Base-by-base conservation (phyloP, 169 alveolate species). In the Eimeria praecox region DNA sequence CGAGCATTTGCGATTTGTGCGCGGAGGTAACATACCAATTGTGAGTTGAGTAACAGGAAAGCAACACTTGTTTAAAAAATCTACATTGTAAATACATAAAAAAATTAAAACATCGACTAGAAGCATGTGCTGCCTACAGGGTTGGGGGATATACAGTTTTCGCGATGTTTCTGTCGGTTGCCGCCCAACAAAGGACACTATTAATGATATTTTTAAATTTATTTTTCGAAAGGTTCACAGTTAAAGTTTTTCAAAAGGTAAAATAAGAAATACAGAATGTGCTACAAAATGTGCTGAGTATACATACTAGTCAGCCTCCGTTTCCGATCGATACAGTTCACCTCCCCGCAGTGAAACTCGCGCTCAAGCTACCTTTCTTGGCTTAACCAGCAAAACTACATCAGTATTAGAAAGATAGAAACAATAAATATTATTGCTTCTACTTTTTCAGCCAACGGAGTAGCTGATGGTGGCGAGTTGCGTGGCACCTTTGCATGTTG, bases 291-390 rank as follows among this genome's bases (percentile, higher is more conserved):
- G 46, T 33, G 14, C 14, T 69, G 33, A 33, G n/a, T 33, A 69
- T 69, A 2, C 78, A 2, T 69, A 69, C 78, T 8, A 33, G 46
- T 69, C 78, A 69, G 78, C 46, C 14, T 12, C 46, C 33, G 78
- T 69, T 69, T 16, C 78, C 78, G 78, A 22, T 75, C 86, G 86
- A 75, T 75, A 44, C 86, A 42, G 38, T 38, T 75, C 86, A 18
- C 40, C 62, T 73, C 86, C 86, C 86, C 86, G 86, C 86, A 75
- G 62, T 3, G 59, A 69, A 69, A 69, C 46, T 1, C 33, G 14
- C 6, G 33, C 78, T 33, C 46, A 33, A 69, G 78, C 14, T 33
- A 33, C 78, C 78, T 24, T 69, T 33, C 24, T 33, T 16, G 78
- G 46, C 46, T n/a, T 33, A 6, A 33, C 46, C 4, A 10, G 46